Evolutionary conservation across 192 early-diverging fungal species (phyloP).

Genomic region (Rhizophagus prolifer): DNA sequence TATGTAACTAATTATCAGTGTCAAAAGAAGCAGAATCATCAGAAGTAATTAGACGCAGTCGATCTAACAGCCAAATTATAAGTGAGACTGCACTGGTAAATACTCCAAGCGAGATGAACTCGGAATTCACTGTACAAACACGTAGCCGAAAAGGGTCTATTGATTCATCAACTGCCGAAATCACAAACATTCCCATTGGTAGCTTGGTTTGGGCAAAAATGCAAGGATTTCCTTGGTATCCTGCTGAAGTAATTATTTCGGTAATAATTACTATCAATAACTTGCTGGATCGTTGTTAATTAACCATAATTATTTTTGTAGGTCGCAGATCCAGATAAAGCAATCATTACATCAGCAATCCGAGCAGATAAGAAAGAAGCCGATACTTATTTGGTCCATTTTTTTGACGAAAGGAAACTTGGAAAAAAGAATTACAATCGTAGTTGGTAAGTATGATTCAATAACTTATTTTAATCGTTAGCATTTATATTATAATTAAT

Average conservation of each 20-base stretch:
- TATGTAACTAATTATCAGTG: neutral
- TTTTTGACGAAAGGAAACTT: conserved; percentile 35
- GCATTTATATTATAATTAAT: neutral
- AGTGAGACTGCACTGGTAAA: neutral
- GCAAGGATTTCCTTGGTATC: conserved; percentile 53
- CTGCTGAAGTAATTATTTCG: conserved; percentile 42
- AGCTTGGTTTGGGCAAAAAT: conserved; percentile 56
- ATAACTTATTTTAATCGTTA: neutral
- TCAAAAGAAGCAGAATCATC: neutral
- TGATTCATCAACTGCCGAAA: neutral
- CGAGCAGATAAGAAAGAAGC: conserved; percentile 30
- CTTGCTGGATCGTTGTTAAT: neutral
- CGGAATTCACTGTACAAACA: neutral
- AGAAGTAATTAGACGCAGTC: neutral
- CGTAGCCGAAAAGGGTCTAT: conserved; percentile 3
- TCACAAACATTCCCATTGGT: conserved; percentile 16
- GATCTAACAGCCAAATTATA: neutral
- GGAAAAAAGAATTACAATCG: conserved; percentile 18
- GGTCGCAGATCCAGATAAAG: conserved; percentile 43
- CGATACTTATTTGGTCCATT: conserved; percentile 35
- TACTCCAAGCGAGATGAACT: neutral
- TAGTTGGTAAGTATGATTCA: conserved; percentile 14
- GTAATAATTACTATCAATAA: neutral
- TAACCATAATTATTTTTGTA: conserved; percentile 22
- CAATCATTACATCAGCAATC: conserved; percentile 36